Percentiles rank a stretch among this genome's conserved stretches.
Conservation (phyloP, 1,284 basidiomycete species). For the Sparassis latifolia region DNA sequence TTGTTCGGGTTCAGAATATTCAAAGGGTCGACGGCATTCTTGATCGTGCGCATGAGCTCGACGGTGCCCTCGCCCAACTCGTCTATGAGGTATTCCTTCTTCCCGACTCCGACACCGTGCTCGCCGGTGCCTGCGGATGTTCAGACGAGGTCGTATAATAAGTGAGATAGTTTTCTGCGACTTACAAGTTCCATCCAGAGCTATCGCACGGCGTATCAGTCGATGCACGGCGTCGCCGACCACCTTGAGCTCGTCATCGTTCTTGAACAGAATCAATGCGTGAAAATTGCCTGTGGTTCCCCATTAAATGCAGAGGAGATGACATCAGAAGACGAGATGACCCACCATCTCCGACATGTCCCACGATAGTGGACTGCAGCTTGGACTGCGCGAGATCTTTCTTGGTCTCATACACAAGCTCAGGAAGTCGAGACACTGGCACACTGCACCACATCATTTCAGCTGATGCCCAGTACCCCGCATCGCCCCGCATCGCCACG, state of each 20-base stretch:
- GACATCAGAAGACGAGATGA: constrained; percentile 18
- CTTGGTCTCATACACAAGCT: constrained; percentile 69
- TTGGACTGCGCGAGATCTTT: constrained; percentile 61
- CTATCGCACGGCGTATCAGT: constrained; percentile 59
- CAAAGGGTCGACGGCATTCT: constrained; percentile 67
- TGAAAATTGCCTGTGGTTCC: constrained; percentile 51
- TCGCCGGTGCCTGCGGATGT: constrained; percentile 40
- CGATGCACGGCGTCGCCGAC: constrained; percentile 61
- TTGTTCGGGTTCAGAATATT: constrained; percentile 82
- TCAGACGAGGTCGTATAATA: neutral
- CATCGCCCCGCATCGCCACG: constrained; percentile 4
- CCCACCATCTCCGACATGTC: constrained; percentile 83
- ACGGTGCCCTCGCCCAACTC: constrained; percentile 79
- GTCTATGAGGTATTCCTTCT: constrained; percentile 62
- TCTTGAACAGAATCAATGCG: constrained; percentile 59
- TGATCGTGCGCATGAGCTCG: constrained; percentile 75
- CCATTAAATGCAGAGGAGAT: constrained; percentile 15
- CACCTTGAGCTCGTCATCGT: constrained; percentile 49
- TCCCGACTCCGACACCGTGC: constrained; percentile 74
- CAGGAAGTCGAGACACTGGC: constrained; percentile 66
- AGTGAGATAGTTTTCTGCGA: constrained; percentile 2
- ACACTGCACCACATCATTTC: constrained; percentile 48
- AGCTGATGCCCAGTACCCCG: neutral
- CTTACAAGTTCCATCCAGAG: constrained; percentile 70
- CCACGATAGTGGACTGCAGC: constrained; percentile 68